Evolutionary conservation across 495 filamentous ascomycete genomes (phyloP).

Genomic region (Penicillium simplicissimum): DNA sequence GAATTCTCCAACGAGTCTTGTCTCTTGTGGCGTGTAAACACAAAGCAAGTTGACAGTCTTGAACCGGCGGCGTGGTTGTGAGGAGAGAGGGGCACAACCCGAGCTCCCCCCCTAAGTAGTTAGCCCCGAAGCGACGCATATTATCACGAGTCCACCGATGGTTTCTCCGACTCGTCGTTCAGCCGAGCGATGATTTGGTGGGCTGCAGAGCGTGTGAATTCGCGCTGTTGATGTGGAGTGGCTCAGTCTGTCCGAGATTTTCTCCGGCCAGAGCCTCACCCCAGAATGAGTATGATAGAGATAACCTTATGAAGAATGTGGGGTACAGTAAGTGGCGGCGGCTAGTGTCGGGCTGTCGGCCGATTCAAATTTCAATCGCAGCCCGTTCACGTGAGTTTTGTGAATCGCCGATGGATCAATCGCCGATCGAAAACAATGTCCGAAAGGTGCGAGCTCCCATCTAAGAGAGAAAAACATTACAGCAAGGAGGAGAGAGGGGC

Average conservation of each 20-base stretch:
- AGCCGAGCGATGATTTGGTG: not conserved
- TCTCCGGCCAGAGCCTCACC: not conserved
- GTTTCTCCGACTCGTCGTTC: not conserved
- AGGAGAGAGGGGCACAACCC: not conserved
- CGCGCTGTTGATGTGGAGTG: not conserved
- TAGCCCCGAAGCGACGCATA: not conserved
- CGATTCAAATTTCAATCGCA: too few species aligned
- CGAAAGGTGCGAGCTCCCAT: not conserved
- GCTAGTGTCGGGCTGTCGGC: too few species aligned
- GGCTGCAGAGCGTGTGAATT: not conserved
- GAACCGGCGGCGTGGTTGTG: not conserved
- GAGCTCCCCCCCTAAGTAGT: not conserved
- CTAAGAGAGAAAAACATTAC: not conserved
- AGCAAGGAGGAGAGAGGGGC: not conserved
- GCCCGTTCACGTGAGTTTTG: not conserved
- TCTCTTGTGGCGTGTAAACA: not conserved
- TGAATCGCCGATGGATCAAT: not conserved
- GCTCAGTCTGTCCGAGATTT: not conserved
- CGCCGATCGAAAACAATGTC: not conserved
- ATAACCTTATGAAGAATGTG: too few species aligned
- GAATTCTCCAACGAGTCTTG: not conserved
- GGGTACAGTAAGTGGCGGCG: too few species aligned
- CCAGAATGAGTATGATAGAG: too few species aligned
- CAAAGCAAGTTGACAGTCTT: not conserved
- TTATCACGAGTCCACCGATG: not conserved